A percentile compares a stretch with the other conserved stretches of the same genome.
These are phyloP conservation scores for Fraxinus dipetala DNA, from an alignment of 305 asterid species.

Conservation along the genomic window DNA sequence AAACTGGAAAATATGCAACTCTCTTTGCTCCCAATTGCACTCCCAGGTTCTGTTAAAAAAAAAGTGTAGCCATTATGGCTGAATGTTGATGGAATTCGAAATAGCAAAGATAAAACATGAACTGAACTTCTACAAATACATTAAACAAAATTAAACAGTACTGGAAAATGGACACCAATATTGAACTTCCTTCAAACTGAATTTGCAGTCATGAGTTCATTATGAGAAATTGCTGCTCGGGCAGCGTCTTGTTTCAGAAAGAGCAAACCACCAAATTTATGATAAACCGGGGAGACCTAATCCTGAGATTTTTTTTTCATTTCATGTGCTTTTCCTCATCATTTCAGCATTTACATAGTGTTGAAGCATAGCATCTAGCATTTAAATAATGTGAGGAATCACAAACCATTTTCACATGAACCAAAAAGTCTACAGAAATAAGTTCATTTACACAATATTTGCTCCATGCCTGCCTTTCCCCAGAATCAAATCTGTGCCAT, in stretches of 20 bases:
- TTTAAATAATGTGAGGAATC: not conserved
- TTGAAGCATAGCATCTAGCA: not conserved
- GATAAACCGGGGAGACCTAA: not conserved
- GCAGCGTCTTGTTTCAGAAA: not conserved
- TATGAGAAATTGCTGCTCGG: not conserved
- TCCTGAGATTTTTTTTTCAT: not conserved
- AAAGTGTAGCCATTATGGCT: conserved; percentile 3
- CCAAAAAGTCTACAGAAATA: not conserved
- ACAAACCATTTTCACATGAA: not conserved
- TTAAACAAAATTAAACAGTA: not conserved
- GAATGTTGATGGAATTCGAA: not conserved
- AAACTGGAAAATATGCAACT: conserved; percentile 56
- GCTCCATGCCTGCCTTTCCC: not conserved
- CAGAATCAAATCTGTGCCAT: not conserved
- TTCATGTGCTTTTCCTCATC: not conserved
- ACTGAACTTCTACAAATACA: not conserved
- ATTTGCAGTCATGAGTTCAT: not conserved
- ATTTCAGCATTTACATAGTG: not conserved
- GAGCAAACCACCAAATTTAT: not conserved
- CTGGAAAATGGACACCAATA: not conserved
- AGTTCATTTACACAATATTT: not conserved
- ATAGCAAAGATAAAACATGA: not conserved
- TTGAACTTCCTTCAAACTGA: not conserved
- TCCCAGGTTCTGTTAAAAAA: conserved; percentile 52
- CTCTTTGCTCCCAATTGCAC: conserved; percentile 59